Percentiles rank a stretch among this genome's conserved stretches.
phyloP scores from a whole-genome alignment of 2,329 filamentous ascomycete genomes.

The Xylariaceae sp. region DNA sequence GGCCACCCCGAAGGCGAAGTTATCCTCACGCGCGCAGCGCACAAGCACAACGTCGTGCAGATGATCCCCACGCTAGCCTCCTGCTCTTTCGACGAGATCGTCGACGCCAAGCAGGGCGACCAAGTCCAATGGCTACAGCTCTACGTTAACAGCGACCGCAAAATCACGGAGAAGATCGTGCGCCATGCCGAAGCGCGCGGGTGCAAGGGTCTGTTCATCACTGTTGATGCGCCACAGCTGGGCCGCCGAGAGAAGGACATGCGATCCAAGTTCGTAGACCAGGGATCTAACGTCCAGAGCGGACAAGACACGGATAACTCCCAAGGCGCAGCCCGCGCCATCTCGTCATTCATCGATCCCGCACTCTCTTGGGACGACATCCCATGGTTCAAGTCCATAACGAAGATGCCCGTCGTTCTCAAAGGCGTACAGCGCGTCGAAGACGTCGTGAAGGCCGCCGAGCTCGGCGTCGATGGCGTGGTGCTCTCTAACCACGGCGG shows the following conservation, averaged over 20 bases:
- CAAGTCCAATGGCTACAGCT: slow-evolving; percentile 97
- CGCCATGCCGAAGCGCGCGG: slow-evolving; percentile 87
- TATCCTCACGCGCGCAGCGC: slow-evolving; percentile 78
- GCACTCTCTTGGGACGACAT: slow-evolving; percentile 91
- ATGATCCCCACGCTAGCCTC: slow-evolving; percentile 98
- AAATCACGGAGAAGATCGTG: slow-evolving; percentile 86
- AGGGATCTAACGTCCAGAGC: slow-evolving; percentile 77
- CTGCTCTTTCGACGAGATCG: slow-evolving; percentile 95
- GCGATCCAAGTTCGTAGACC: slow-evolving; percentile 86
- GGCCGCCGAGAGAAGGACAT: slow-evolving; percentile 97
- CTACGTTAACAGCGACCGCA: slow-evolving; percentile 94
- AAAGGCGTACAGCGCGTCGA: slow-evolving; percentile 97
- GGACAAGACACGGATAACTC: slow-evolving; percentile 76
- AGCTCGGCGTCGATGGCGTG: slow-evolving; percentile 79
- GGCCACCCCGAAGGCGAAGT: slow-evolving; percentile 94
- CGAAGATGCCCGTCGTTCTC: slow-evolving; percentile 89
- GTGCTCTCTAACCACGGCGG: slow-evolving; percentile 96
- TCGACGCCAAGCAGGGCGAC: slow-evolving; percentile 75
- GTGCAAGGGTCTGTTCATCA: slow-evolving; percentile 96
- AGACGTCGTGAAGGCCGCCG: slow-evolving; percentile 84
- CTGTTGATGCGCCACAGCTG: slow-evolving; percentile 93
- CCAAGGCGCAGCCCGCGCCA: slow-evolving; percentile 91
- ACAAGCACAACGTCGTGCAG: slow-evolving; percentile 86
- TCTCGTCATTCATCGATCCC: slow-evolving; percentile 96
- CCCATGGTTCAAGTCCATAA: slow-evolving; percentile 87